Evolutionary conservation across 352 stramenopile genomes (phyloP), one percentile per base, ranked within the genome.

Genomic region (Phytophthora idaei): DNA sequence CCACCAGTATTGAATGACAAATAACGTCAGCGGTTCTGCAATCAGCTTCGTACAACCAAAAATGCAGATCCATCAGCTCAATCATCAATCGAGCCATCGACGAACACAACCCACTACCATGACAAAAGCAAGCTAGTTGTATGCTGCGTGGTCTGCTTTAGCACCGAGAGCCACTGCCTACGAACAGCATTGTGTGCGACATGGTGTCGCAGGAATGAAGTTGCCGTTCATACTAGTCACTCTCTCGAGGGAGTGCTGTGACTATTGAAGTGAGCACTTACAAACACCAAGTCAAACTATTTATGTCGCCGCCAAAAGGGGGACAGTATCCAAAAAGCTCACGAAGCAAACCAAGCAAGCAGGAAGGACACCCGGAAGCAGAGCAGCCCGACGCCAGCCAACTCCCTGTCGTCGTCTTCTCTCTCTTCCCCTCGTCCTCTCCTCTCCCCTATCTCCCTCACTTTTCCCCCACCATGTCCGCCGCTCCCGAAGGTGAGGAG

Each of bases 391-490:
- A 63, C 59, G 52, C 27, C 48, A 57, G 61, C 53, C 50, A 63
- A 51, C 28, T 54, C 34, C 44, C 37, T 52, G 10, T 47, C 55
- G 32, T 66, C 64, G 53, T 50, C 39, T 29, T 32, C 51, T 60
- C 51, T 61, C 36, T 60, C 62, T 62, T 59, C 28, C 36, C 51
- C 9, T 48, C 37, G 55, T 69, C 54, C 46, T 66, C 41, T 67
- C 51, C 52, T 61, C 50, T 51, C 44, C n/a, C 29, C n/a, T 45
- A 25, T 28, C 21, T 29, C 27, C 39, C 12, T 41, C 37, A 32
- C 44, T 14, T 39, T 57, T 48, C 28, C 60, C 41, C 42, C 29
- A n/a, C 57, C 66, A 78, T 78, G 71, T 75, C 71, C 36, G 27
- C 66, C 57, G 44, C 66, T 41, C 53, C 67, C n/a, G 66, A 72